Conservation (phyloP, 306 rosid genomes). For the Medicago ruthenica region DNA sequence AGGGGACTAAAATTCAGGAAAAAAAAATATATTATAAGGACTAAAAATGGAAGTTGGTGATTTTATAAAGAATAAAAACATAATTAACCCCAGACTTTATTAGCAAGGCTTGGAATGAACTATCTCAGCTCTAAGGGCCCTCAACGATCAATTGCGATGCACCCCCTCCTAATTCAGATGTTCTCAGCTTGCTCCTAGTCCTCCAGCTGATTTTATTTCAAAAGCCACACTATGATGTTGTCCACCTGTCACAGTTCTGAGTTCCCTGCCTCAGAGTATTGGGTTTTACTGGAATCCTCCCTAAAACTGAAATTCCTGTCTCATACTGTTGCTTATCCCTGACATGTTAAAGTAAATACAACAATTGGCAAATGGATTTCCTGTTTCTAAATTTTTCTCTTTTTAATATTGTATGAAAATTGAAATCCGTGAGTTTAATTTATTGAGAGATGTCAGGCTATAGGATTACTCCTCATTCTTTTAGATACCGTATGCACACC, state of each 20-base stretch:
- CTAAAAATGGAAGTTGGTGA: no score
- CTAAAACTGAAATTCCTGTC: neutral
- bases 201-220: neutral
- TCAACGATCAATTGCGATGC: neutral
- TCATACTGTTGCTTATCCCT: neutral
- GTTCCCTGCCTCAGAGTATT: neutral
- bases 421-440: slow-evolving; percentile 23
- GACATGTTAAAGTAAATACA: slow-evolving; percentile 13
- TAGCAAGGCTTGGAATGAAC: no score
- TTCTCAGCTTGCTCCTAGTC: neutral
- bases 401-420: slow-evolving; percentile 25
- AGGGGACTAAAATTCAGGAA: no score
- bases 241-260: slow-evolving; percentile 2
- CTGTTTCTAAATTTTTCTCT: slow-evolving; percentile 17
- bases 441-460: slow-evolving; percentile 24
- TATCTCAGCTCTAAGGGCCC: neutral
- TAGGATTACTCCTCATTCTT: slow-evolving; percentile 31
- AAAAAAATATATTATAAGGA: no score
- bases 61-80: no score
- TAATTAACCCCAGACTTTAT: no score
- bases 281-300: neutral
- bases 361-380: slow-evolving; percentile 2
- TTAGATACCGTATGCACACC: neutral
- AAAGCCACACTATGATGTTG: neutral
- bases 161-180: neutral